Percentiles rank a stretch among this genome's conserved stretches.
Conservation (phyloP, 176 grass and related monocot species). For the Hyparrhenia diplandra region DNA sequence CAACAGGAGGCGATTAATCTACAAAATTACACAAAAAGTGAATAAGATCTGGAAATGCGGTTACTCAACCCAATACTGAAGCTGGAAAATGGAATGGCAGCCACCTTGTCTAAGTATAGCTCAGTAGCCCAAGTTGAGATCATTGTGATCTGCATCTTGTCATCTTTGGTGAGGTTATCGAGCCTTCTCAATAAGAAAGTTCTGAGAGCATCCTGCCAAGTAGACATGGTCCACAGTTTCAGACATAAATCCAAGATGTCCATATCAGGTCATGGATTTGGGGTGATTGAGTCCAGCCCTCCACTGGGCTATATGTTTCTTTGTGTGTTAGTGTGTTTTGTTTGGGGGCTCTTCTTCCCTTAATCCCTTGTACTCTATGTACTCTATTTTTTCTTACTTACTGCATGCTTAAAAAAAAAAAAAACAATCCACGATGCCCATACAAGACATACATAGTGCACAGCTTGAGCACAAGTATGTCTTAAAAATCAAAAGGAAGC, state of each 20-base stretch:
- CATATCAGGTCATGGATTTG: neutral
- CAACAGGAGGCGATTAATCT: slow-evolving; percentile 96
- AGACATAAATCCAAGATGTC: too few relatives aligned
- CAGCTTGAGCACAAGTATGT: neutral
- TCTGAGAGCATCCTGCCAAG: slow-evolving; percentile 75
- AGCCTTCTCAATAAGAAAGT: slow-evolving; percentile 89
- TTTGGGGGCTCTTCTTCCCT: neutral
- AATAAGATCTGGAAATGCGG: slow-evolving; percentile 7
- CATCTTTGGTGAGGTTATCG: slow-evolving; percentile 87
- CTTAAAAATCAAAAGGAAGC: slow-evolving; percentile 3
- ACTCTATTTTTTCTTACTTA: neutral
- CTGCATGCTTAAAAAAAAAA: neutral
- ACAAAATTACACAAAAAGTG: slow-evolving; percentile 24
- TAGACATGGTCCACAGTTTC: slow-evolving; percentile 1
- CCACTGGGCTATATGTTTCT: neutral
- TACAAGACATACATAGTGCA: neutral
- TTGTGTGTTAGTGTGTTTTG: neutral
- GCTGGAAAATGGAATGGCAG: neutral
- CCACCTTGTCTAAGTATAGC: slow-evolving; percentile 97
- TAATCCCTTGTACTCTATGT: neutral
- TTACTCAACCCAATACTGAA: slow-evolving; percentile 10
- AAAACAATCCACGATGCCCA: slow-evolving; percentile 4
- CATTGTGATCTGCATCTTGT: slow-evolving; percentile 96
- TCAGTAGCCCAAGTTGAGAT: slow-evolving; percentile 97
- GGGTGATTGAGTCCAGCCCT: neutral